Percentiles rank a stretch among this genome's conserved stretches.
Evolutionary conservation across 2,329 filamentous ascomycete genomes (phyloP).

Genomic region (Penicillium sp.): DNA sequence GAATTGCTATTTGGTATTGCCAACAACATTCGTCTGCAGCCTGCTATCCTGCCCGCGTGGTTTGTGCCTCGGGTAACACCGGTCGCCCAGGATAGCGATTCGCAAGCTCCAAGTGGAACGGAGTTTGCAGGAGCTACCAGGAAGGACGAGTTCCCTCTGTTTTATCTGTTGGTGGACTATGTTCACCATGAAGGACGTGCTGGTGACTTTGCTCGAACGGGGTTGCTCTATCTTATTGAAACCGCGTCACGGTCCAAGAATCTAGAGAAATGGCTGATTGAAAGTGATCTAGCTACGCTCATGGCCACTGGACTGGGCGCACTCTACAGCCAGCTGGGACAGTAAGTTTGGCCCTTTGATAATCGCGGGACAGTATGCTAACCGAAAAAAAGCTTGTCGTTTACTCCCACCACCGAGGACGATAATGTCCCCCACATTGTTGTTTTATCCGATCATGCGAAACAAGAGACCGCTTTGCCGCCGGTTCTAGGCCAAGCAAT

Average conservation of each 20-base stretch:
- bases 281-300: slow-evolving; percentile 87
- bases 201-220: slow-evolving; percentile 90
- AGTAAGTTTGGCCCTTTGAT: slow-evolving; percentile 30
- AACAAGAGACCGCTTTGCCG: slow-evolving; percentile 62
- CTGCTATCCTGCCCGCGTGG: slow-evolving; percentile 80
- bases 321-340: slow-evolving; percentile 59
- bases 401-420: slow-evolving; percentile 58
- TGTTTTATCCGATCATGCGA: slow-evolving; percentile 78
- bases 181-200: slow-evolving; percentile 92
- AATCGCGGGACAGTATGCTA: slow-evolving; percentile 38
- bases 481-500: slow-evolving; percentile 78
- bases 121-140: slow-evolving; percentile 77
- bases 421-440: slow-evolving; percentile 68
- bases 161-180: slow-evolving; percentile 91
- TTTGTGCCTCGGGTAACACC: slow-evolving; percentile 56
- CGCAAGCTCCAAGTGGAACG: slow-evolving; percentile 45
- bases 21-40: slow-evolving; percentile 86
- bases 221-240: slow-evolving; percentile 90
- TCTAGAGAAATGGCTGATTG: slow-evolving; percentile 91
- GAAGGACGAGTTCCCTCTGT: slow-evolving; percentile 86
- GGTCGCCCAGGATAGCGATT: slow-evolving; percentile 32
- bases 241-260: slow-evolving; percentile 72
- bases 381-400: slow-evolving; percentile 63
- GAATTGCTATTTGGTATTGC: slow-evolving; percentile 93
- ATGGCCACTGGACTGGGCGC: slow-evolving; percentile 94